These are phyloP conservation scores for Suillus subaureus DNA, from an alignment of 768 basidiomycete species.

Conservation along the genomic window DNA sequence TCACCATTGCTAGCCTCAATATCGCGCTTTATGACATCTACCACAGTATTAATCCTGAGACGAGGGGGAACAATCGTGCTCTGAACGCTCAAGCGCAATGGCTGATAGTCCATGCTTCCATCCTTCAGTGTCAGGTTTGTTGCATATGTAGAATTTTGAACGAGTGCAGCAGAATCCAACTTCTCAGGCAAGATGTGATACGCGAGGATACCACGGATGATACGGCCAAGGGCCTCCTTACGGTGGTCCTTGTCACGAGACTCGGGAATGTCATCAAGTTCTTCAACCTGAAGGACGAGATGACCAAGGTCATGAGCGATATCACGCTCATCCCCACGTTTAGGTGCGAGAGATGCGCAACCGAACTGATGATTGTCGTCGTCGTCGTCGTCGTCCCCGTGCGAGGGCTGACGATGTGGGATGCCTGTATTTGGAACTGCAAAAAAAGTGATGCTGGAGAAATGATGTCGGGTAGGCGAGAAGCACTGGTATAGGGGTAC, in stretches of 20 bases:
- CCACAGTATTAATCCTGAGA: constrained; percentile 51
- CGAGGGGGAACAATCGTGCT: constrained; percentile 35
- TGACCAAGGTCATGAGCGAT: constrained; percentile 14
- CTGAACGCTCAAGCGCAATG: constrained; percentile 46
- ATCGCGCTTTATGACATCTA: constrained; percentile 44
- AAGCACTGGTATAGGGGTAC: constrained; percentile 6
- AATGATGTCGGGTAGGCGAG: constrained; percentile 1
- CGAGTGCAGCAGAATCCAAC: constrained; percentile 41
- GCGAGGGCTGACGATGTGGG: constrained; percentile 25
- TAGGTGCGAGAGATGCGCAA: constrained; percentile 4
- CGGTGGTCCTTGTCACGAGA: constrained; percentile 48
- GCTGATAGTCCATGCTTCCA: constrained; percentile 45
- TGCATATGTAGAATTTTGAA: constrained; percentile 55
- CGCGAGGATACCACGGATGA: constrained; percentile 54
- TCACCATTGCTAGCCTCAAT: constrained; percentile 54
- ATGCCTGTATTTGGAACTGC: constrained; percentile 52
- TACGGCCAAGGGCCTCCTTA: constrained; percentile 57
- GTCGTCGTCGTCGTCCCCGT: constrained; percentile 2
- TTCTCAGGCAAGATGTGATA: constrained; percentile 57
- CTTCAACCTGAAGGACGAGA: constrained; percentile 25
- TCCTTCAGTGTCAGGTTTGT: constrained; percentile 46
- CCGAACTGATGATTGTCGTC: background rate
- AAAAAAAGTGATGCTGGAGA: constrained; percentile 53
- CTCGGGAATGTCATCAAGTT: constrained; percentile 45
- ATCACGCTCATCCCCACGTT: constrained; percentile 8